phyloP scores from a whole-genome alignment of 345 rosid genomes.

The Syzygium jambos region DNA sequence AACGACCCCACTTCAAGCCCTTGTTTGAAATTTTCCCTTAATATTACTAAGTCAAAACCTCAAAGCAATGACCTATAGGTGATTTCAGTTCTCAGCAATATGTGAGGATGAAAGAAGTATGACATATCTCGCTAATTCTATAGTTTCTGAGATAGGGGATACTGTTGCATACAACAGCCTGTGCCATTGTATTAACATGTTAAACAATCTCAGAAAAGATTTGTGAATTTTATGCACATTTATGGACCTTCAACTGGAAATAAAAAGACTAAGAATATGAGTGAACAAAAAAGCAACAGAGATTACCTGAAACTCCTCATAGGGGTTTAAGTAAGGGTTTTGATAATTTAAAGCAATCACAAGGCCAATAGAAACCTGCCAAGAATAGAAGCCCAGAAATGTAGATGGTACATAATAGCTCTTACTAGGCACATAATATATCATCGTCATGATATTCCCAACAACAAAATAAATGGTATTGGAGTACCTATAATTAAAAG shows the following conservation, averaged over 20 bases:
- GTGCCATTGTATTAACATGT: not conserved
- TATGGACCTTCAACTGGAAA: not conserved
- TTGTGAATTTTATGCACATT: not conserved
- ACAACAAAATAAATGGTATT: not conserved
- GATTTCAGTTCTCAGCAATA: not conserved
- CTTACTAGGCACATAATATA: not conserved
- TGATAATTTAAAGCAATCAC: slow-evolving; percentile 87
- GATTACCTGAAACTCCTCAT: slow-evolving; percentile 86
- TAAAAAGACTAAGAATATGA: not conserved
- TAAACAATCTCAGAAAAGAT: not conserved
- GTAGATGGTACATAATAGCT: not conserved
- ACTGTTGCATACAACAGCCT: not conserved
- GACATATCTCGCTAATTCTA: not conserved
- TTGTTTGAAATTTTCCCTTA: not conserved
- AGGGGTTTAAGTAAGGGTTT: slow-evolving; percentile 81
- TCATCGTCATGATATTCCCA: not conserved
- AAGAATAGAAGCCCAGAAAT: not conserved
- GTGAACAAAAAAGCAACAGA: not conserved
- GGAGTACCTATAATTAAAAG: not conserved
- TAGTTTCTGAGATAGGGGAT: not conserved
- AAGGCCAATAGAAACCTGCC: slow-evolving; percentile 78
- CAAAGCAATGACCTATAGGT: not conserved
- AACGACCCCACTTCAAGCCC: not conserved
- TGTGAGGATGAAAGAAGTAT: not conserved
- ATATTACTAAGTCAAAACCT: not conserved